Percentiles rank a stretch among this genome's conserved stretches.
Conservation (phyloP, 2,329 filamentous ascomycete genomes). For the Myriosclerotinia duriaeana region DNA sequence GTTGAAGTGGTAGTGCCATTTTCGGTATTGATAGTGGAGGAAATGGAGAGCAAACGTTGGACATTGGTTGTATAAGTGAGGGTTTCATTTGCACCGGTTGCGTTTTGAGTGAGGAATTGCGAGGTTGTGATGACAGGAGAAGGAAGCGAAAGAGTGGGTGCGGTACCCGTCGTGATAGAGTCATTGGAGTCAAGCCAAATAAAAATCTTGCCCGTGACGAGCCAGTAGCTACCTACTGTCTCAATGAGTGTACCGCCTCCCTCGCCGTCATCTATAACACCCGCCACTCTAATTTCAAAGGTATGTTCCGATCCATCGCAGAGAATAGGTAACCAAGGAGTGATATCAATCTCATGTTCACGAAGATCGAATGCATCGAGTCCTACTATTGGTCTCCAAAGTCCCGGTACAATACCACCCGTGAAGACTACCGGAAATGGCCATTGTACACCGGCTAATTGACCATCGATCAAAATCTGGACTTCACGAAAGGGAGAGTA, state of each 20-base stretch:
- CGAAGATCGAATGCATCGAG: slow-evolving; percentile 75
- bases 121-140: slow-evolving; percentile 52
- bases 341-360: slow-evolving; percentile 80
- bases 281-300: slow-evolving; percentile 67
- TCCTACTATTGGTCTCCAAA: slow-evolving; percentile 77
- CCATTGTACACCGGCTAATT: slow-evolving; percentile 73
- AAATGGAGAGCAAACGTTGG: slow-evolving; percentile 54
- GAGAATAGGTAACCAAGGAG: slow-evolving; percentile 69
- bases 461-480: slow-evolving; percentile 71
- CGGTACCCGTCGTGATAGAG: slow-evolving; percentile 53
- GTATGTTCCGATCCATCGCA: slow-evolving; percentile 64
- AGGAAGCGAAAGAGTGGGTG: slow-evolving; percentile 39
- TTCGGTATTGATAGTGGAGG: slow-evolving; percentile 52
- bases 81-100: slow-evolving; percentile 57
- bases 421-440: slow-evolving; percentile 83
- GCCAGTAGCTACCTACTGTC: slow-evolving; percentile 67
- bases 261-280: slow-evolving; percentile 56
- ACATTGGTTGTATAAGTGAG: slow-evolving; percentile 60
- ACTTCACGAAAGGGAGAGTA: slow-evolving; percentile 76
- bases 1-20: slow-evolving; percentile 44
- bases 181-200: slow-evolving; percentile 62
- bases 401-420: slow-evolving; percentile 71
- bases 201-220: slow-evolving; percentile 77
- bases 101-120: slow-evolving; percentile 48
- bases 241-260: slow-evolving; percentile 51